A percentile compares a stretch with the other conserved stretches of the same genome.
These are phyloP conservation scores for Termitomyces sp. DNA, from an alignment of 1,284 basidiomycete species.

Conservation along the genomic window DNA sequence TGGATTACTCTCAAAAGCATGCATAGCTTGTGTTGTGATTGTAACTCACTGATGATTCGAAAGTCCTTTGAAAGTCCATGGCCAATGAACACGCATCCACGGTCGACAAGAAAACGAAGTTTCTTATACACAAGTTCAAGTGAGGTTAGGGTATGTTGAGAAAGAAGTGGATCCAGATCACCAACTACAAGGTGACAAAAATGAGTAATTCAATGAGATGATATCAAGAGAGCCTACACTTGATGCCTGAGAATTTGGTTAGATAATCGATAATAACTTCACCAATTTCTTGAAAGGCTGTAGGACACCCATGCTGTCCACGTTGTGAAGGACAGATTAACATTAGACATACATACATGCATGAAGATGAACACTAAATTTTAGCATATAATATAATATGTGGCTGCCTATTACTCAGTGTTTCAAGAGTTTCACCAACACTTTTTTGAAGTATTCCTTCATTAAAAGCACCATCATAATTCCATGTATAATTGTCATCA, in stretches of 20 bases:
- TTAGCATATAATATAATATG: too few species aligned
- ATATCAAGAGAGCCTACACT: constrained; percentile 50
- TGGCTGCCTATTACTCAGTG: too few species aligned
- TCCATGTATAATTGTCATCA: too few species aligned
- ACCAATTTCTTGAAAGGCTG: constrained; percentile 21
- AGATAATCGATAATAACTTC: constrained; percentile 95
- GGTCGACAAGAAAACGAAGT: constrained; percentile 88
- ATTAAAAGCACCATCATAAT: too few species aligned
- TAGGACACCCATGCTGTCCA: too few species aligned
- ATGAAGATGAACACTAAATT: too few species aligned
- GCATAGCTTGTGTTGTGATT: neutral
- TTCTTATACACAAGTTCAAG: constrained; percentile 98
- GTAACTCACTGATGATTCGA: constrained; percentile 86
- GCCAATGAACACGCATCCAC: constrained; percentile 95
- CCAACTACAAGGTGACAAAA: constrained; percentile 53
- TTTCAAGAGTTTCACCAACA: too few species aligned
- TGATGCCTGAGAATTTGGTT: constrained; percentile 95
- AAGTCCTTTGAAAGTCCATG: constrained; percentile 99
- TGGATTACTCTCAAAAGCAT: constrained; percentile 3
- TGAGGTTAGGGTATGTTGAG: constrained; percentile 87
- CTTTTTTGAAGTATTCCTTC: too few species aligned
- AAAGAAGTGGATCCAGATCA: constrained; percentile 83
- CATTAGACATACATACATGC: too few species aligned
- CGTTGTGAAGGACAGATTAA: too few species aligned
- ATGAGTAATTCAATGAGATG: neutral